These are phyloP conservation scores for Articulospora tetracladia DNA, from an alignment of 495 filamentous ascomycete genomes.

Conservation along the genomic window DNA sequence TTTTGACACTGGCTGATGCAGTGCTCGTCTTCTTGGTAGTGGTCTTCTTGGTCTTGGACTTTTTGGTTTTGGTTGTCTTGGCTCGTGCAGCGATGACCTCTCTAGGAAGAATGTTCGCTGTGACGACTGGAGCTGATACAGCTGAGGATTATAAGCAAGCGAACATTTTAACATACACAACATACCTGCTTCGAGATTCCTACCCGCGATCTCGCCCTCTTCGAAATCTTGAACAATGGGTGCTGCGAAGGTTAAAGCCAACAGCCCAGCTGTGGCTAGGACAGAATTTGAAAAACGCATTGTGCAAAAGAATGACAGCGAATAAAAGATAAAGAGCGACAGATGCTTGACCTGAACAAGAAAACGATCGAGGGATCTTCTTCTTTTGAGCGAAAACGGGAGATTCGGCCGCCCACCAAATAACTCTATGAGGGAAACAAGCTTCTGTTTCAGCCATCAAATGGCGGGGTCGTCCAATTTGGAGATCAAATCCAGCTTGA, in stretches of 20 bases:
- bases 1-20: background rate
- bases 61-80: background rate
- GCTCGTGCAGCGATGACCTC: background rate
- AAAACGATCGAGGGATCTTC: background rate
- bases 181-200: background rate
- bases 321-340: conserved; percentile 4
- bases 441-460: background rate
- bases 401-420: background rate
- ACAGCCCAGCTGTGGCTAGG: conserved; percentile 13
- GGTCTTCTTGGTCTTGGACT: background rate
- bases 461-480: background rate
- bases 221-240: conserved; percentile 11
- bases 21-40: background rate
- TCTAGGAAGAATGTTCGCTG: background rate
- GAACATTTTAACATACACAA: background rate
- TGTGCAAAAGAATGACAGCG: background rate
- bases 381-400: background rate
- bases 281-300: conserved; percentile 19
- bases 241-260: conserved; percentile 14
- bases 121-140: background rate
- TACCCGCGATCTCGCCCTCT: background rate
- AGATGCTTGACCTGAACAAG: background rate
- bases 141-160: background rate
- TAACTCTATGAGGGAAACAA: background rate
- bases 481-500: background rate